Conservation (phyloP, 2,329 filamentous ascomycete genomes). For the Ophiostoma piceae region DNA sequence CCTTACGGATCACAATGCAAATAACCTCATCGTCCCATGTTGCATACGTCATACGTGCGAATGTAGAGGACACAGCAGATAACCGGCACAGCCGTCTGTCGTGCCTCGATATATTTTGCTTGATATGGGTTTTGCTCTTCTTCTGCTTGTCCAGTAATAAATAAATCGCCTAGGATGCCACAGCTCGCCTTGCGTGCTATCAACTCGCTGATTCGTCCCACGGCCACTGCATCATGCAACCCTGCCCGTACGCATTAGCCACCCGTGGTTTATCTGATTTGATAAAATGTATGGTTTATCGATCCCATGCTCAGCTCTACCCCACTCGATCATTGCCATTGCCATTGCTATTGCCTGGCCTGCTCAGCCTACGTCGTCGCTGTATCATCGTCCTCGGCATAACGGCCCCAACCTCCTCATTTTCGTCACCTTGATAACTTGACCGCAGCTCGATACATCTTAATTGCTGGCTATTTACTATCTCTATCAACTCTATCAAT, state of each 20-base stretch:
- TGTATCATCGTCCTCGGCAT: background rate
- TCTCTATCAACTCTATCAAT: background rate
- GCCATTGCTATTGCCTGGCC: background rate
- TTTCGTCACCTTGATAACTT: background rate
- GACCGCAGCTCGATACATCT: background rate
- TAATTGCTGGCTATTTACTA: background rate
- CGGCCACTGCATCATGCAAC: background rate
- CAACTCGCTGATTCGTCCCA: background rate
- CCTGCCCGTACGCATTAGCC: background rate
- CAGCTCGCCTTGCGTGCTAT: background rate
- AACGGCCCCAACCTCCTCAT: conserved; percentile 5
- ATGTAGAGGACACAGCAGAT: background rate
- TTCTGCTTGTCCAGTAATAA: background rate
- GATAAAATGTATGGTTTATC: background rate
- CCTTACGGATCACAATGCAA: background rate
- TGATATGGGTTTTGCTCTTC: background rate
- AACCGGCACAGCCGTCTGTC: background rate
- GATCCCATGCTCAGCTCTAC: background rate
- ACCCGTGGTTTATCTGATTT: background rate
- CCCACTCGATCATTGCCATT: background rate
- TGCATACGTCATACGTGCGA: conserved; percentile 1
- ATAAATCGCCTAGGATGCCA: background rate
- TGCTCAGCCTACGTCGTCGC: background rate
- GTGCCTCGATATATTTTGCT: background rate
- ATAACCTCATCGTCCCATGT: background rate